Evolutionary conservation across 345 rosid species (phyloP), one percentile per base, ranked within the genome.

Genomic region (Boechera stricta): DNA sequence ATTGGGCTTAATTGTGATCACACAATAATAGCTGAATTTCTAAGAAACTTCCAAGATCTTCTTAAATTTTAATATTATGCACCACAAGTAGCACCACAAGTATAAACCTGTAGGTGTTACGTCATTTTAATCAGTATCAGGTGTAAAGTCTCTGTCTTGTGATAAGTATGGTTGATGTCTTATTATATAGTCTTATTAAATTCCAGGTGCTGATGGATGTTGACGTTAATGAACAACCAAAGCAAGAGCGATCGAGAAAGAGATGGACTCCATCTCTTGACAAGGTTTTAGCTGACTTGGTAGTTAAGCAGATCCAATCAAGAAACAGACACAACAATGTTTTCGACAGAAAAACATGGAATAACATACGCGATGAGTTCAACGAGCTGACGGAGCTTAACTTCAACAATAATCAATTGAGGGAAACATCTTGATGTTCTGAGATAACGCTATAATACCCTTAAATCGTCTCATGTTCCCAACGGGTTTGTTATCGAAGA

Each of bases 391-490:
- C 95, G 0, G 83, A 79, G 59, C 91, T 89, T 47, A 87, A 81
- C 72, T 91, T 86, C 87, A 91, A 89, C 69, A 91, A 83, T 79
- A 88, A 86, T 73, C 98, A 93, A 55, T 52, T 93, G 79, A 85
- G 97, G 97, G 73, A 91, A 93, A 78, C 98, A 93, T 79, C 72
- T 91, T 5, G 88, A 87, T 64, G 95, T 91, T 44, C 87, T 93
- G 70, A 82, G 97, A 65, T 85, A 86, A 5, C 94, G 98, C 9
- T 93, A 85, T 58, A 61, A 82, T 33, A 83, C 80, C 41, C 66
- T 93, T 12, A 90, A 86, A 73, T 82, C 94, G 13, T 73, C 91
- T 8, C 78, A 75, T 65, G 42, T 82, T 66, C 71, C 90, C 85
- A 49, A 38, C 11, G 11, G 0, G 2, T 36, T 8, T 36, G 10